A percentile compares a stretch with the other conserved stretches of the same genome.
Conservation (phyloP, 495 filamentous ascomycete genomes). For the Annulohypoxylon maeteangense region DNA sequence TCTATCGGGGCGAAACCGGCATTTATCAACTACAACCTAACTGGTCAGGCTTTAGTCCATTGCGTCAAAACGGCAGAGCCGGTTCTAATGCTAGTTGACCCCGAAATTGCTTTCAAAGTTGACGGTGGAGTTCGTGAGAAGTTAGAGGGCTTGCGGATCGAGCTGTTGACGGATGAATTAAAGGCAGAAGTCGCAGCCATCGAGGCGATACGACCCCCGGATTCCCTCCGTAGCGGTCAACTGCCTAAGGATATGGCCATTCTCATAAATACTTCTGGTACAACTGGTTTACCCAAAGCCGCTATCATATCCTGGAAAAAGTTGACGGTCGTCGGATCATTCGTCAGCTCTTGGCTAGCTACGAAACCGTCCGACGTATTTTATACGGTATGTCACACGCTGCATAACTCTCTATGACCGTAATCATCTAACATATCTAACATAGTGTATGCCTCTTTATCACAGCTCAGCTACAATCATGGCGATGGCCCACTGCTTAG, state of each 20-base stretch:
- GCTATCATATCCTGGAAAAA: conserved; percentile 88
- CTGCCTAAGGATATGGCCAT: conserved; percentile 69
- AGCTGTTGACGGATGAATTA: conserved; percentile 70
- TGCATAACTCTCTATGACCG: not conserved
- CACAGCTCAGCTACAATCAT: conserved; percentile 84
- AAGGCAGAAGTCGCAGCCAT: conserved; percentile 68
- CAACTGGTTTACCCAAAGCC: conserved; percentile 90
- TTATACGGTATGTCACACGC: conserved; percentile 72
- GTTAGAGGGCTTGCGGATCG: conserved; percentile 63
- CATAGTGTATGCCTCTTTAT: conserved; percentile 91
- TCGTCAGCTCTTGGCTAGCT: conserved; percentile 66
- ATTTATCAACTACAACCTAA: conserved; percentile 93
- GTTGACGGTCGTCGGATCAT: conserved; percentile 60
- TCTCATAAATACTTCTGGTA: conserved; percentile 88
- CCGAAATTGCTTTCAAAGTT: conserved; percentile 66
- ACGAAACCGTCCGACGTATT: conserved; percentile 72
- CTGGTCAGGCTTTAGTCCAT: conserved; percentile 79
- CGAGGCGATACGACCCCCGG: conserved; percentile 69
- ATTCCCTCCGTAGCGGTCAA: conserved; percentile 65
- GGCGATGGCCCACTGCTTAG: conserved; percentile 69
- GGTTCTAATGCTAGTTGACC: conserved; percentile 78
- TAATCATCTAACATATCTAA: not conserved
- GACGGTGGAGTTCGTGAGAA: conserved; percentile 57
- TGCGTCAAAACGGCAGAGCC: conserved; percentile 78
- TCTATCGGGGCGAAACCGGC: conserved; percentile 89